A percentile compares a stretch with the other conserved stretches of the same genome.
These are phyloP conservation scores for Bondarzewia mesenterica DNA, from an alignment of 1,284 basidiomycete genomes.

Conservation along the genomic window DNA sequence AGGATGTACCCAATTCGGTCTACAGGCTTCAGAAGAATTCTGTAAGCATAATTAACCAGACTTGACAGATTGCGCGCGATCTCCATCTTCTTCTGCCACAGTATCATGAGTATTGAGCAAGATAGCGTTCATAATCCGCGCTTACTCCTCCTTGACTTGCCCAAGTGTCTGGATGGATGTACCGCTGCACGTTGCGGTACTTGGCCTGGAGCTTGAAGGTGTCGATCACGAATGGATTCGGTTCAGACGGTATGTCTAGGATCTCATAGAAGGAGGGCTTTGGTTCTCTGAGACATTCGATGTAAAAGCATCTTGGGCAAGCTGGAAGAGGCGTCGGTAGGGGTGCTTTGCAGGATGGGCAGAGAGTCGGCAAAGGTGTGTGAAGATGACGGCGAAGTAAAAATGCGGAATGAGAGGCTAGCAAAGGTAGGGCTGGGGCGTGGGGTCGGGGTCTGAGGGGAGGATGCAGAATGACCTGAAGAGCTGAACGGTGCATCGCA, in stretches of 20 bases:
- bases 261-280: constrained; percentile 51
- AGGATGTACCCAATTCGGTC: constrained; percentile 69
- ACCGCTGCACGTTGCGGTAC: constrained; percentile 63
- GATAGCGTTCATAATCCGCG: constrained; percentile 9
- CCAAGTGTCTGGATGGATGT: constrained; percentile 80
- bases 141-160: constrained; percentile 50
- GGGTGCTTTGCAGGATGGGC: constrained; percentile 51
- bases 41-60: constrained; percentile 71
- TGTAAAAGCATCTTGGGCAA: constrained; percentile 58
- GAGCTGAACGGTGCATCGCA: neutral
- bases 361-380: constrained; percentile 2
- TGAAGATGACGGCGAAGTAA: neutral
- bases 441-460: neutral
- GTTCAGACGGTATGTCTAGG: constrained; percentile 46
- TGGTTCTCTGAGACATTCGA: constrained; percentile 43
- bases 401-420: neutral
- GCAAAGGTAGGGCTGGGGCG: neutral
- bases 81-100: constrained; percentile 39
- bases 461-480: neutral
- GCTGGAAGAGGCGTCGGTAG: constrained; percentile 59
- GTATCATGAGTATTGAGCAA: neutral
- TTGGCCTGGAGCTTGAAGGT: constrained; percentile 42
- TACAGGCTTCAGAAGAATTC: constrained; percentile 56
- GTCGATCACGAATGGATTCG: constrained; percentile 64
- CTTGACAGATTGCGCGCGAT: constrained; percentile 62